phyloP scores from a whole-genome alignment of 306 rosid genomes.

The Trifolium fragiferum region DNA sequence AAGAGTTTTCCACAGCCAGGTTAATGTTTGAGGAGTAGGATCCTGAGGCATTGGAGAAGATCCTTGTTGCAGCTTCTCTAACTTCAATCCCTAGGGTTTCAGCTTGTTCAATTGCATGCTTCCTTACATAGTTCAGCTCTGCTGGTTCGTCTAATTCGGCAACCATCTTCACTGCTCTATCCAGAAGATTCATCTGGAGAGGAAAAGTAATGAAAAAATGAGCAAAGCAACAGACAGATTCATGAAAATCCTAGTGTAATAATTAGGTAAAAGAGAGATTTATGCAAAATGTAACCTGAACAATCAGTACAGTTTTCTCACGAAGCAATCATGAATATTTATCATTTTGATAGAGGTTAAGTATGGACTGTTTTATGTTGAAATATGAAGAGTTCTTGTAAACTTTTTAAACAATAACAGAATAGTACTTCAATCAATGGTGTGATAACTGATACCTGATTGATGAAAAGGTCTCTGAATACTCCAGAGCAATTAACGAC shows the following conservation, averaged over 20 bases:
- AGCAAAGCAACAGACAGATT: conserved; percentile 25
- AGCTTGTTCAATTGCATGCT: conserved; percentile 94
- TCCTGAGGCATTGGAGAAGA: conserved; percentile 97
- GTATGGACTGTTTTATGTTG: neutral
- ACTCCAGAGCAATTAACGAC: conserved; percentile 99
- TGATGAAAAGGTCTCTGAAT: conserved; percentile 97
- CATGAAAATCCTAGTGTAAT: neutral
- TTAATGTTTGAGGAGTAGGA: conserved; percentile 96
- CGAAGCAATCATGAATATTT: neutral
- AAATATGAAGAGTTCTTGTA: neutral
- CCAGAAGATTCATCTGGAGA: conserved; percentile 92
- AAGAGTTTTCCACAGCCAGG: conserved; percentile 96
- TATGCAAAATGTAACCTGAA: neutral
- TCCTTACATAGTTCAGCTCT: conserved; percentile 79
- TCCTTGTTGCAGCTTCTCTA: conserved; percentile 95
- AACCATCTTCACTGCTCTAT: conserved; percentile 97
- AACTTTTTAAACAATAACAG: neutral
- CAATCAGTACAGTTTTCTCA: conserved; percentile 19
- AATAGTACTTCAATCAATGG: conserved; percentile 15
- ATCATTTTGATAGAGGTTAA: neutral
- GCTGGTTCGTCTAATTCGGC: conserved; percentile 93
- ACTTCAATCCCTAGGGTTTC: conserved; percentile 78
- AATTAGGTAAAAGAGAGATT: neutral
- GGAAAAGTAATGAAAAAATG: conserved; percentile 15
- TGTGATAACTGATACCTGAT: conserved; percentile 67